phyloP scores from a whole-genome alignment of 1,139 yeast species.

The Ashbya aceris region DNA sequence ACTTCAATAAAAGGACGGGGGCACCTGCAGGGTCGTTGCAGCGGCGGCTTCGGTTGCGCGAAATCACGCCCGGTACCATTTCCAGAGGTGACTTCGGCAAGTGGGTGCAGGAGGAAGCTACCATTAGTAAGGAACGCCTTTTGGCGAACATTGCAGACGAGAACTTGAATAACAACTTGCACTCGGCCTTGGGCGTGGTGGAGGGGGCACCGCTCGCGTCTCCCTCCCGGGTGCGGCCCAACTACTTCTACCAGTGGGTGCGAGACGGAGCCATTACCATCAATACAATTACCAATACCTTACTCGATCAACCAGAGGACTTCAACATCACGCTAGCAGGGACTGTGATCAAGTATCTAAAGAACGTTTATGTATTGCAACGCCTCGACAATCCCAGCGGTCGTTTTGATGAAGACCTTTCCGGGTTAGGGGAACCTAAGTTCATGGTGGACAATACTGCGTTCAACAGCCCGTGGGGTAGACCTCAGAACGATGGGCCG shows the following conservation, averaged over 20 bases:
- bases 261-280: conserved; percentile 84
- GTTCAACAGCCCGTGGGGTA: conserved; percentile 69
- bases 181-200: conserved; percentile 35
- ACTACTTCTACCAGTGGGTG: conserved; percentile 85
- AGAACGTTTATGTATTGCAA: conserved; percentile 51
- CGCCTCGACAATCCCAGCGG: conserved; percentile 65
- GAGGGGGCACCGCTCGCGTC: conserved; percentile 79
- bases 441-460: conserved; percentile 56
- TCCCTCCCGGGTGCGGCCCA: conserved; percentile 59
- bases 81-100: conserved; percentile 37
- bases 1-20: background rate
- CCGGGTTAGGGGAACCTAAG: conserved; percentile 86
- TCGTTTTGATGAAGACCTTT: conserved; percentile 34
- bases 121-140: conserved; percentile 44
- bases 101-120: conserved; percentile 50
- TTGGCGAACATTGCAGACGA: conserved; percentile 57
- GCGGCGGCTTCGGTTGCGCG: background rate
- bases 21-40: background rate
- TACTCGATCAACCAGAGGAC: conserved; percentile 38
- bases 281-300: conserved; percentile 48
- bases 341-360: conserved; percentile 41
- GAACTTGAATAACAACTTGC: conserved; percentile 24
- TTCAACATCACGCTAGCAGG: conserved; percentile 15
- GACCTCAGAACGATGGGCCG: conserved; percentile 96
- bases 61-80: conserved; percentile 9